Evolutionary conservation across 495 filamentous ascomycete genomes (phyloP).

Genomic region (Penicillium goetzii): DNA sequence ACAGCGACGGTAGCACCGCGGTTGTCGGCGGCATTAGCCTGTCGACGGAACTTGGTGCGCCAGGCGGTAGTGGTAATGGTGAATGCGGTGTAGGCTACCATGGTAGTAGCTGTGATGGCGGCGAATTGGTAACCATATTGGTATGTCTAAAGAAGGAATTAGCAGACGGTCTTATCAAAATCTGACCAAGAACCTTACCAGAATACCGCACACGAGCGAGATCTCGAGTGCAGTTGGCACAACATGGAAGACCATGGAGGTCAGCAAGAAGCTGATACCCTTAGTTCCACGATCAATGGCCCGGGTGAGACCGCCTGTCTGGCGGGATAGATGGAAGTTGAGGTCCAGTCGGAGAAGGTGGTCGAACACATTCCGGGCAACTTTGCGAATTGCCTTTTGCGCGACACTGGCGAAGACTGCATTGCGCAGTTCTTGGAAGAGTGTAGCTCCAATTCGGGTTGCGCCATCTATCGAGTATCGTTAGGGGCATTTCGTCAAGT

Average conservation of each 20-base stretch:
- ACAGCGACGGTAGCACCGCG: slow-evolving; percentile 93
- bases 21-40: slow-evolving; percentile 95
- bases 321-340: slow-evolving; percentile 89
- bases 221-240: slow-evolving; percentile 94
- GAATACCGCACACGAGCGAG: slow-evolving; percentile 88
- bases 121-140: slow-evolving; percentile 93
- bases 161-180: slow-evolving; percentile 11
- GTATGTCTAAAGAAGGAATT: slow-evolving; percentile 67
- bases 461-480: slow-evolving; percentile 65
- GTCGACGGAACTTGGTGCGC: slow-evolving; percentile 93
- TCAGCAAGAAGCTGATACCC: slow-evolving; percentile 94
- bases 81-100: slow-evolving; percentile 92
- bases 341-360: slow-evolving; percentile 88
- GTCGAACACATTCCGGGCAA: slow-evolving; percentile 89
- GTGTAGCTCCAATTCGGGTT: slow-evolving; percentile 80
- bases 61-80: slow-evolving; percentile 95
- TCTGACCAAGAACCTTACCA: slow-evolving; percentile 48
- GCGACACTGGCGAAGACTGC: slow-evolving; percentile 96
- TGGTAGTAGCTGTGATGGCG: slow-evolving; percentile 85
- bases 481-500: slow-evolving; percentile 10
- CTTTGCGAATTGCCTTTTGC: slow-evolving; percentile 90
- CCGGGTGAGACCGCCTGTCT: slow-evolving; percentile 91
- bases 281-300: slow-evolving; percentile 97
- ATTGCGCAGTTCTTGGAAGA: slow-evolving; percentile 91
- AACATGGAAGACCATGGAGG: slow-evolving; percentile 98